These are phyloP conservation scores for Fraxinus anomala DNA, from an alignment of 257 asterid genomes.

Conservation along the genomic window DNA sequence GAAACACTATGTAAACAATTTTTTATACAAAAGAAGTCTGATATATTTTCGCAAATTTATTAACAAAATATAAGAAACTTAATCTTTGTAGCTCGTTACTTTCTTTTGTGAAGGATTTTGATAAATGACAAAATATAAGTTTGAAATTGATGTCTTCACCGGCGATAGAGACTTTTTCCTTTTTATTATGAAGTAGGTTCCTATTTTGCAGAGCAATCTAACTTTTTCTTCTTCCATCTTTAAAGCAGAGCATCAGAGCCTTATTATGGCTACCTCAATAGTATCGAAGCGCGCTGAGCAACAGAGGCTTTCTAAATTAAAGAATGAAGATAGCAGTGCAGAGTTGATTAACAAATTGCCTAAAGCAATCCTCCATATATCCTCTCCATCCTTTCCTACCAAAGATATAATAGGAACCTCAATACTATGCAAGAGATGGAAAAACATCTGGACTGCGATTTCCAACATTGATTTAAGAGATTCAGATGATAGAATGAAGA, in stretches of 20 bases:
- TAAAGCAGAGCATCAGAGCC: background rate
- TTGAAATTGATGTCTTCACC: background rate
- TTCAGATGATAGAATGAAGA: background rate
- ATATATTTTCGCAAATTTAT: too few relatives aligned
- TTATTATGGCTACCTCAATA: background rate
- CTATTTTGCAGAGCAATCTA: background rate
- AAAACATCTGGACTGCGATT: background rate
- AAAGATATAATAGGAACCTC: background rate
- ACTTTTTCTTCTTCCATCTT: background rate
- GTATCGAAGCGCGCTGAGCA: background rate
- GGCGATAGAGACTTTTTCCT: background rate
- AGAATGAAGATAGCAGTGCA: background rate
- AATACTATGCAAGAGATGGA: background rate
- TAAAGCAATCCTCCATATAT: background rate
- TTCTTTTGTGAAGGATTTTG: background rate
- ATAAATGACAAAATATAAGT: background rate
- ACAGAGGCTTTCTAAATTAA: background rate
- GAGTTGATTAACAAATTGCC: background rate
- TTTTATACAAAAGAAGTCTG: too few relatives aligned
- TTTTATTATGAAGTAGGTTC: background rate
- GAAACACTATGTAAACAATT: background rate
- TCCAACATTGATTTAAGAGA: slow-evolving; percentile 1
- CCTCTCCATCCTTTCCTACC: background rate
- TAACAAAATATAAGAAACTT: background rate
- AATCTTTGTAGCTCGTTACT: background rate